These are phyloP conservation scores for Brassica incana DNA, from an alignment of 345 rosid genomes.

Conservation along the genomic window DNA sequence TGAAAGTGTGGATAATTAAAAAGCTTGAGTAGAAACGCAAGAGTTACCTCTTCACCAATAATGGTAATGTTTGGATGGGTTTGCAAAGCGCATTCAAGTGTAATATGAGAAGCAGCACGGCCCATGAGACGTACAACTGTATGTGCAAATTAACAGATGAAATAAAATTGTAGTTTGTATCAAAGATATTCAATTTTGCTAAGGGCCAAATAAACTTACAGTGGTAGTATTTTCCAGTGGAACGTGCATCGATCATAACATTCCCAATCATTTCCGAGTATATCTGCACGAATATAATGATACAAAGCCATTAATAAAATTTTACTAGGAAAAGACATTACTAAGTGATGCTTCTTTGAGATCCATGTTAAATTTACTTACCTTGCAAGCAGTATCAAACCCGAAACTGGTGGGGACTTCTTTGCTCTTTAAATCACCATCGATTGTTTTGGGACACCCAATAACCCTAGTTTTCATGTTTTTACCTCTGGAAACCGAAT, in stretches of 20 bases:
- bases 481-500: constrained; percentile 53
- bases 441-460: constrained; percentile 98
- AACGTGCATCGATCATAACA: constrained; percentile 98
- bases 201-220: constrained; percentile 53
- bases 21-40: background rate
- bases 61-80: constrained; percentile 94
- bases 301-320: background rate
- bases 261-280: constrained; percentile 98
- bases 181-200: background rate
- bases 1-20: background rate
- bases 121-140: constrained; percentile 98
- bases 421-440: constrained; percentile 94
- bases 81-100: constrained; percentile 96
- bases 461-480: constrained; percentile 79
- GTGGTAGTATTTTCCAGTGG: constrained; percentile 96
- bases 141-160: constrained; percentile 35
- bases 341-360: background rate
- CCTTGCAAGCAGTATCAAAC: constrained; percentile 98
- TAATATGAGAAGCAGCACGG: constrained; percentile 98
- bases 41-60: constrained; percentile 88
- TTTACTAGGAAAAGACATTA: background rate
- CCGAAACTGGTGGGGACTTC: constrained; percentile 97
- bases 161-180: background rate
- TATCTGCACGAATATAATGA: constrained; percentile 49
- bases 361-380: constrained; percentile 18